Base-by-base conservation (phyloP, 2,329 filamentous ascomycete genomes). In the Colletotrichum somersetense region DNA sequence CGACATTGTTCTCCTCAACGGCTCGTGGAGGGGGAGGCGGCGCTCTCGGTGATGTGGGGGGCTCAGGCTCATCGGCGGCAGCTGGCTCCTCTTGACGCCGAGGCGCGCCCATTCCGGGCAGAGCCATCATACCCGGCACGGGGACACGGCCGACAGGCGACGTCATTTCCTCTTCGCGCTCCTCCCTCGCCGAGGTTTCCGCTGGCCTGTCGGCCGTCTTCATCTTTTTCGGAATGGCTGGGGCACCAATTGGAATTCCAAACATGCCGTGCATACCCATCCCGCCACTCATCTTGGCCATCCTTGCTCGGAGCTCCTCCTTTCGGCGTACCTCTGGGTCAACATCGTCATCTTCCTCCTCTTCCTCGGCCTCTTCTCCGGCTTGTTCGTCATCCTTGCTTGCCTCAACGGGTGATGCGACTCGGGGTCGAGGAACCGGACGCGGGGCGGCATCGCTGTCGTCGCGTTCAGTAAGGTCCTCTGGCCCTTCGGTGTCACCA, bases 191-290 rank as follows among this genome's bases (percentile, higher is more conserved):
- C 12, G 58, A 66, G 58, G 80, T 71, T 6, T 83, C 55, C 77
- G 75, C 62, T 78, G 82, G 75, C 80, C 85, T 78, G 72, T 83
- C 84, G 50, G 80, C 76, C 7, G 75, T 12, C 78, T 88, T 89
- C 80, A 90, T 91, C 81, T 91, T 91, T 79, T 86, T 90, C 52
- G 85, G 83, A 12, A 84, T 80, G 11, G 84, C 77, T 40, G 84
- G 78, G n/a, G 83, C 81, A 33, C 81, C 80, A 83, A 92, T 88
- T 20, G 91, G 88, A 80, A 94, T 89, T 23, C 93, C 94, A 80
- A 97, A 97, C 91, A 98, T 96, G 77, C 94, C 94, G 79, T 94
- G 91, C 92, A 98, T 97, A 58, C 94, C 94, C 94, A 97, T 97
- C 30, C 96, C 96, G 67, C 96, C 96, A 76, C 96, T 97, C 92